phyloP scores from a whole-genome alignment of 257 asterid genomes.

The Solanum bukasovii region DNA sequence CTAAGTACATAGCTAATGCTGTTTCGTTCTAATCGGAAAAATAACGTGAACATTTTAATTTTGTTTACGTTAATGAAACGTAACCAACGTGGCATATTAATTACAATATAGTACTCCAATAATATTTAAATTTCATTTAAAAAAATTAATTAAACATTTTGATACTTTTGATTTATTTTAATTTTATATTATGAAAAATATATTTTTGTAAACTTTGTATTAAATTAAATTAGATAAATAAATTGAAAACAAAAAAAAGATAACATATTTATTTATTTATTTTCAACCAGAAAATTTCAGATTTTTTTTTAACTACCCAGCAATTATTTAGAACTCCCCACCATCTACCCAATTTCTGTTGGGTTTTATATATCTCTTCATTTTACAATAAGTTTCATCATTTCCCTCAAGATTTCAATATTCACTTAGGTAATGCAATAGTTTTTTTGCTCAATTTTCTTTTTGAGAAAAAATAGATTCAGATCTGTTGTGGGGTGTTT shows the following conservation, averaged over 20 bases:
- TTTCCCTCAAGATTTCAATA: not conserved
- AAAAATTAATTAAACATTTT: no score
- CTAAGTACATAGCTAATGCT: not conserved
- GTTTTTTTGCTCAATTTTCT: not conserved
- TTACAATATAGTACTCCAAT: not conserved
- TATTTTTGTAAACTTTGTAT: no score
- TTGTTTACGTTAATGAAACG: not conserved
- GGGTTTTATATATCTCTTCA: not conserved
- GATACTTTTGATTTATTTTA: not conserved
- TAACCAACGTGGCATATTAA: not conserved
- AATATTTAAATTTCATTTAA: no score
- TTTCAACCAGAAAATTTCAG: not conserved
- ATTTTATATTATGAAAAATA: no score
- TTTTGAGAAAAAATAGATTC: conserved; percentile 4
- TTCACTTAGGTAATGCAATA: not conserved
- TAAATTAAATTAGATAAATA: no score
- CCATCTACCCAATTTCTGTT: not conserved
- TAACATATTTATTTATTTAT: not conserved
- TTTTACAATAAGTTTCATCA: not conserved
- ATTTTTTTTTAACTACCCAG: not conserved
- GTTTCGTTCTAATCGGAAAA: not conserved
- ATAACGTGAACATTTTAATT: not conserved
- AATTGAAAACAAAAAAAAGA: no score
- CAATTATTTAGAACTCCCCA: not conserved
- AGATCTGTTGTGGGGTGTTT: conserved; percentile 16